phyloP scores from a whole-genome alignment of 2,329 filamentous ascomycete species.

The Fusarium newnesense region DNA sequence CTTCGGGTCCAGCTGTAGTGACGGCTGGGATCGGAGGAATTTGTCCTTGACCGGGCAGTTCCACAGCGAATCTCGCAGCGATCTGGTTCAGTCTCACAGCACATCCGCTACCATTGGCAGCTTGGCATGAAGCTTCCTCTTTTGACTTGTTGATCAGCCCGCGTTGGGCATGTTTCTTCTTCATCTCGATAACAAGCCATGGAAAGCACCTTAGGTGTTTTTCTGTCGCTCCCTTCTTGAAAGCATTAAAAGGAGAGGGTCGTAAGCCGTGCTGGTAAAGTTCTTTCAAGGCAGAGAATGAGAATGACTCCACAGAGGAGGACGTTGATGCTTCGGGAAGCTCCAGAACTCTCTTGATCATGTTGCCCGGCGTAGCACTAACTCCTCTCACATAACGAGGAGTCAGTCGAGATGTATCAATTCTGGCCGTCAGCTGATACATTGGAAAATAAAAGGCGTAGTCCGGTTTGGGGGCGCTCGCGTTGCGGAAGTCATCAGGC shows the following conservation, averaged over 20 bases:
- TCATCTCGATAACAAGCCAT: neutral
- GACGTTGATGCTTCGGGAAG: neutral
- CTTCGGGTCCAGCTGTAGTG: slow-evolving; percentile 23
- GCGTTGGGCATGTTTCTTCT: neutral
- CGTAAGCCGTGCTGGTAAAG: neutral
- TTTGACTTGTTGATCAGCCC: neutral
- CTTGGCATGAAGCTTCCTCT: slow-evolving; percentile 17
- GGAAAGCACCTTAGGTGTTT: neutral
- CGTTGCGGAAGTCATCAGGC: neutral
- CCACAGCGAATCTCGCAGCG: neutral
- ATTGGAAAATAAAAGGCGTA: neutral
- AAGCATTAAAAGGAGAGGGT: neutral
- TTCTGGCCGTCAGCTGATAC: neutral
- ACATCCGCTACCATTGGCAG: slow-evolving; percentile 22
- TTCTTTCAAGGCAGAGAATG: neutral
- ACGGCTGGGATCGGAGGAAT: slow-evolving; percentile 24
- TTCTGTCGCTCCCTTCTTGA: neutral
- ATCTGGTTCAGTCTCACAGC: slow-evolving; percentile 22
- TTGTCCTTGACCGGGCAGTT: neutral
- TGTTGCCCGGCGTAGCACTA: neutral
- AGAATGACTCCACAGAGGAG: neutral
- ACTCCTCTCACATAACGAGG: neutral
- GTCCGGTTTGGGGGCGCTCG: neutral
- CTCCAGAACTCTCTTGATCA: neutral
- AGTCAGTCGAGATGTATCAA: neutral